A percentile compares a stretch with the other conserved stretches of the same genome.
phyloP scores from a whole-genome alignment of 2,329 filamentous ascomycete genomes.

The Thermoascus crustaceus region DNA sequence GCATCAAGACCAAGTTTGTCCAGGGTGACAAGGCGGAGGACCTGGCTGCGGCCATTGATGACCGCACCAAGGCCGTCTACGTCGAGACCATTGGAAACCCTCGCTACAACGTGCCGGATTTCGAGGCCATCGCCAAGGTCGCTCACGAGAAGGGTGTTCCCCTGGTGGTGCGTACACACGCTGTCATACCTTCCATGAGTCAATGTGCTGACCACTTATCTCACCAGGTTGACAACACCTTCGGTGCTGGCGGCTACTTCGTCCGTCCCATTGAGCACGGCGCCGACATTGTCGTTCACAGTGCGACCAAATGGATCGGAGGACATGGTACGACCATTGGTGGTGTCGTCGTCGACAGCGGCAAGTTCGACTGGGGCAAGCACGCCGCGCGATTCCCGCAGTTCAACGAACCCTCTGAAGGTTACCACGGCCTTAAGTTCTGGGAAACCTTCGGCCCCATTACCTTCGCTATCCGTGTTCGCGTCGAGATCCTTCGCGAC shows the following conservation, averaged over 20 bases:
- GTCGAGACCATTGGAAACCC: slow-evolving; percentile 92
- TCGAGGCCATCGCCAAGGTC: slow-evolving; percentile 75
- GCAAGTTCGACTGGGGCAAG: slow-evolving; percentile 91
- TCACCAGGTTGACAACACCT: slow-evolving; percentile 80
- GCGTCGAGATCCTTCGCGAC: slow-evolving; percentile 86
- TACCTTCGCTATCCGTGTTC: slow-evolving; percentile 73
- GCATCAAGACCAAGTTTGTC: slow-evolving; percentile 82
- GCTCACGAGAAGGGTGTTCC: slow-evolving; percentile 65
- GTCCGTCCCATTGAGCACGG: slow-evolving; percentile 79
- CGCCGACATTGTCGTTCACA: slow-evolving; percentile 89
- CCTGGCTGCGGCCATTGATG: slow-evolving; percentile 75
- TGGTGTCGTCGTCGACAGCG: slow-evolving; percentile 76
- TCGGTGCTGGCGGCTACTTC: slow-evolving; percentile 87
- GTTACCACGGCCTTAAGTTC: slow-evolving; percentile 89
- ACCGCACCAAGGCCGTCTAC: slow-evolving; percentile 87
- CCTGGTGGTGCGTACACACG: slow-evolving; percentile 42
- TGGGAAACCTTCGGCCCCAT: slow-evolving; percentile 80
- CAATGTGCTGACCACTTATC: too few species aligned
- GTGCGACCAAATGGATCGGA: slow-evolving; percentile 94
- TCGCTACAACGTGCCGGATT: slow-evolving; percentile 84
- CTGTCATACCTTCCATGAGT: slow-evolving; percentile 3
- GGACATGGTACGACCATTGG: slow-evolving; percentile 89
- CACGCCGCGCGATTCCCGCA: slow-evolving; percentile 80
- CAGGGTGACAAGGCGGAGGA: slow-evolving; percentile 70
- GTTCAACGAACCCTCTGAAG: slow-evolving; percentile 77